phyloP scores from a whole-genome alignment of 2,329 filamentous ascomycete species.

The Alternaria sp. region DNA sequence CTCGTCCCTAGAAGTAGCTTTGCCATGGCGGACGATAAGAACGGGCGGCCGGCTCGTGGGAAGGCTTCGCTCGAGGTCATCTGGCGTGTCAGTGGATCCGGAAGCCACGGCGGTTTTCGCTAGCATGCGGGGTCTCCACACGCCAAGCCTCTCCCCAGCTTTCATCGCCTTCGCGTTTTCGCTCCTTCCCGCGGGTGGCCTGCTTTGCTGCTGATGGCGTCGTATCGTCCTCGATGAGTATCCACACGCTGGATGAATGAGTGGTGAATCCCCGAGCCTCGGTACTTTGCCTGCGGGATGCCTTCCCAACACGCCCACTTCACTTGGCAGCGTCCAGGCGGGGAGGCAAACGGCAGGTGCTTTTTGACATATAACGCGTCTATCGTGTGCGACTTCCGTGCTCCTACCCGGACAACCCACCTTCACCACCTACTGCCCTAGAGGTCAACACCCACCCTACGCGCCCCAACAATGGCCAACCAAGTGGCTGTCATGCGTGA shows the following conservation, averaged over 20 bases:
- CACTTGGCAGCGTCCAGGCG: conserved; percentile 14
- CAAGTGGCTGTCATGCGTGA: conserved; percentile 24
- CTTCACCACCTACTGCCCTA: conserved; percentile 4
- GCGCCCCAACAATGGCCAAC: conserved; percentile 7
- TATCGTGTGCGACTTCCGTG: conserved; percentile 2
- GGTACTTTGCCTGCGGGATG: conserved; percentile 26
- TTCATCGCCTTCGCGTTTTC: conserved; percentile 18
- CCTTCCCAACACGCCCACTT: not conserved
- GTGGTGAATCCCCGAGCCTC: conserved; percentile 25
- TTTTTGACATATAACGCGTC: conserved; percentile 7
- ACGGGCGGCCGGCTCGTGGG: not conserved
- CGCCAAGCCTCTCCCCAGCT: conserved; percentile 34
- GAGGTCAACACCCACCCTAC: not conserved
- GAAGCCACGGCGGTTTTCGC: conserved; percentile 12
- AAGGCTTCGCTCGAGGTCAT: conserved; percentile 10
- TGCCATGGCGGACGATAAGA: conserved; percentile 15
- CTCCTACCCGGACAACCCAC: not conserved
- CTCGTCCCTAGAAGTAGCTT: conserved; percentile 10
- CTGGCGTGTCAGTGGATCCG: conserved; percentile 23
- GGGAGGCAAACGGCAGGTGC: not conserved
- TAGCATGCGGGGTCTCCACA: conserved; percentile 38
- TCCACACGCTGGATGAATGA: conserved; percentile 6
- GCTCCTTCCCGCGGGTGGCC: conserved; percentile 10
- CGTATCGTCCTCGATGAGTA: not conserved
- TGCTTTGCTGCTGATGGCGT: not conserved